These are phyloP conservation scores for Furcasterigmium furcatum DNA, from an alignment of 2,329 filamentous ascomycete species.

Conservation along the genomic window DNA sequence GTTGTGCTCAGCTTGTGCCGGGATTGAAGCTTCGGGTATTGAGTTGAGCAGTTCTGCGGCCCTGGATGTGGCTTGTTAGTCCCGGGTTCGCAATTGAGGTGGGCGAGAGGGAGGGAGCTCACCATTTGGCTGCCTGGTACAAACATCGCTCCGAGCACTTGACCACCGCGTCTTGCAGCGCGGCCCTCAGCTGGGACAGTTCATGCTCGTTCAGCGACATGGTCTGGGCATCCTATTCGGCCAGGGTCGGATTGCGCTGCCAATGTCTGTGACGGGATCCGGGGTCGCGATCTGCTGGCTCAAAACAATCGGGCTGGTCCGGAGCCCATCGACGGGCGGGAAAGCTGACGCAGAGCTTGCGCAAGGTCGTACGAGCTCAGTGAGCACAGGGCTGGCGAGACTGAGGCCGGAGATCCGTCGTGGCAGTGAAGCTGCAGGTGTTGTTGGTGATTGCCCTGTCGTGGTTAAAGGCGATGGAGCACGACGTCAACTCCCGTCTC, in stretches of 20 bases:
- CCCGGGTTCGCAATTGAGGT: not conserved
- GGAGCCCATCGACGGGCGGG: no score
- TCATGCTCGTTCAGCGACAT: conserved; percentile 57
- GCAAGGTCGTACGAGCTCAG: no score
- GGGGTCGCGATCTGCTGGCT: no score
- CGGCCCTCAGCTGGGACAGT: conserved; percentile 62
- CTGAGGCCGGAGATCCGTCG: no score
- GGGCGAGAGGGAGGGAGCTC: conserved; percentile 8
- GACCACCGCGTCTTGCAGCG: conserved; percentile 80
- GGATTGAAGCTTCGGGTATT: conserved; percentile 58
- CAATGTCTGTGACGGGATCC: no score
- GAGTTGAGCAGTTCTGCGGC: conserved; percentile 90
- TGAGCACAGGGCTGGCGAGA: no score
- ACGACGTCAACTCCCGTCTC: not conserved
- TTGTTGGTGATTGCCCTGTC: conserved; percentile 1
- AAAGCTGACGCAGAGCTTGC: no score
- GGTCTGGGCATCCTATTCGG: conserved; percentile 10
- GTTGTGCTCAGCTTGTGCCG: conserved; percentile 44
- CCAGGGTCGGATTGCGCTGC: no score
- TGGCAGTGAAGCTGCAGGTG: not conserved
- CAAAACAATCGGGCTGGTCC: no score
- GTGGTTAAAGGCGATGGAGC: conserved; percentile 1
- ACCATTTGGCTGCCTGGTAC: conserved; percentile 98
- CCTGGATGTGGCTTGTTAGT: conserved; percentile 49
- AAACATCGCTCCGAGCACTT: conserved; percentile 93